A percentile compares a stretch with the other conserved stretches of the same genome.
These are phyloP conservation scores for Penicillium sp. DNA, from an alignment of 2,329 filamentous ascomycete species.

Conservation along the genomic window DNA sequence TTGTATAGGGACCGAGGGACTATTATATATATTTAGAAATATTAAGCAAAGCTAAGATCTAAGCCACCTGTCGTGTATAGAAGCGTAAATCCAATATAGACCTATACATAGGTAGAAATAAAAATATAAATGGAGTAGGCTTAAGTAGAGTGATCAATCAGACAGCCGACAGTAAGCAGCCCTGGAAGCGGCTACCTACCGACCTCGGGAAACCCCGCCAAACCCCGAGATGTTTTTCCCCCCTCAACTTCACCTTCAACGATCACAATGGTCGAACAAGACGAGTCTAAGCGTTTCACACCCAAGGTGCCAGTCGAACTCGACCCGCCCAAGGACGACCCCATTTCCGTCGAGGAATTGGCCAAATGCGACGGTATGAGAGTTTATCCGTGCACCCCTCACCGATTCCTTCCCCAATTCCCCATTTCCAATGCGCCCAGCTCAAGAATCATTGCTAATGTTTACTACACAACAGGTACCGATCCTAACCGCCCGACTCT, in stretches of 20 bases:
- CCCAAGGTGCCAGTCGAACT: constrained; percentile 55
- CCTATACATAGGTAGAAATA: background rate
- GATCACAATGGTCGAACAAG: constrained; percentile 32
- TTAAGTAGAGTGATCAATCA: constrained; percentile 11
- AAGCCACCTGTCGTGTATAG: background rate
- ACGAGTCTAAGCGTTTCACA: constrained; percentile 39
- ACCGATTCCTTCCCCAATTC: background rate
- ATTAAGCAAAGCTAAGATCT: background rate
- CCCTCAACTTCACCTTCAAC: constrained; percentile 21
- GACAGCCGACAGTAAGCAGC: constrained; percentile 17
- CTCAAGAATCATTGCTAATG: background rate
- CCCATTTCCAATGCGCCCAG: background rate
- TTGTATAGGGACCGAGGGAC: no score
- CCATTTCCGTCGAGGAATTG: constrained; percentile 77
- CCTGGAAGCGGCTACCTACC: background rate
- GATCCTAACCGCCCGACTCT: constrained; percentile 54
- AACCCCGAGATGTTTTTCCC: constrained; percentile 22
- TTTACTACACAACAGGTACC: constrained; percentile 29
- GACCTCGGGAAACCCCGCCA: constrained; percentile 15
- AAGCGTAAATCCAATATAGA: no score
- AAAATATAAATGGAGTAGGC: background rate
- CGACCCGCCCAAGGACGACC: constrained; percentile 81
- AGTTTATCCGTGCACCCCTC: constrained; percentile 12
- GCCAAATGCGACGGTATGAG: constrained; percentile 76
- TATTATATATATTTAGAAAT: background rate